phyloP scores from a whole-genome alignment of 495 filamentous ascomycete genomes.

The Talaromyces stipitatus region DNA sequence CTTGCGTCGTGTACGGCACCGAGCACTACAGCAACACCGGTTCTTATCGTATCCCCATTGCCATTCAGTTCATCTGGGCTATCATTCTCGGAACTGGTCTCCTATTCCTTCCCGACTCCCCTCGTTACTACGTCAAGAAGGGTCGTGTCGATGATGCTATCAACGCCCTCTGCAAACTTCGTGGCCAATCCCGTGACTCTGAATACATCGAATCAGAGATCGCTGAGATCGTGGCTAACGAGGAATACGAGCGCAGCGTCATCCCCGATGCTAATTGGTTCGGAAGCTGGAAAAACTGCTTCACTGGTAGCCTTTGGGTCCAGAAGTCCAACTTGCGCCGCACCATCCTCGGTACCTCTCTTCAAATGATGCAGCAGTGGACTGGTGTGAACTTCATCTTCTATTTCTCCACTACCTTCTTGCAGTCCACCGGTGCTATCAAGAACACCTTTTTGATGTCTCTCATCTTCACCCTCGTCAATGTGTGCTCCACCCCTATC shows the following conservation, averaged over 20 bases:
- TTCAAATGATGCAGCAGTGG: constrained; percentile 82
- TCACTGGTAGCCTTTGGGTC: constrained; percentile 54
- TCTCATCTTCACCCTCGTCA: constrained; percentile 78
- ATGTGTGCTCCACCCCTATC: constrained; percentile 72
- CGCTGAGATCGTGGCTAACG: constrained; percentile 68
- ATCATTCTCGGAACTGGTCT: constrained; percentile 57
- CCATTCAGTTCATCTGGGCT: constrained; percentile 60
- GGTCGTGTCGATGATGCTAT: constrained; percentile 21
- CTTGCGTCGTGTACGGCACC: constrained; percentile 64
- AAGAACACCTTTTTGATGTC: constrained; percentile 68
- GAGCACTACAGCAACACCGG: constrained; percentile 51
- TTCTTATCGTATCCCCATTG: constrained; percentile 67
- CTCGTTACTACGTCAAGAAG: constrained; percentile 54
- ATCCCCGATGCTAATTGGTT: constrained; percentile 54
- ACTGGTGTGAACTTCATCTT: constrained; percentile 91
- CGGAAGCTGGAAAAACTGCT: constrained; percentile 57
- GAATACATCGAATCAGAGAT: constrained; percentile 60
- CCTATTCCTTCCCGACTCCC: constrained; percentile 68
- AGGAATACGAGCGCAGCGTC: constrained; percentile 58
- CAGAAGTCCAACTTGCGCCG: constrained; percentile 61
- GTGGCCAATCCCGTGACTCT: constrained; percentile 45
- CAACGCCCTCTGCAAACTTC: constrained; percentile 32
- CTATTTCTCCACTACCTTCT: constrained; percentile 81
- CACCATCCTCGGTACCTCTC: constrained; percentile 64
- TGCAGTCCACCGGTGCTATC: constrained; percentile 60